Base-by-base conservation (phyloP, 768 basidiomycete species). In the Boletus coccyginus region DNA sequence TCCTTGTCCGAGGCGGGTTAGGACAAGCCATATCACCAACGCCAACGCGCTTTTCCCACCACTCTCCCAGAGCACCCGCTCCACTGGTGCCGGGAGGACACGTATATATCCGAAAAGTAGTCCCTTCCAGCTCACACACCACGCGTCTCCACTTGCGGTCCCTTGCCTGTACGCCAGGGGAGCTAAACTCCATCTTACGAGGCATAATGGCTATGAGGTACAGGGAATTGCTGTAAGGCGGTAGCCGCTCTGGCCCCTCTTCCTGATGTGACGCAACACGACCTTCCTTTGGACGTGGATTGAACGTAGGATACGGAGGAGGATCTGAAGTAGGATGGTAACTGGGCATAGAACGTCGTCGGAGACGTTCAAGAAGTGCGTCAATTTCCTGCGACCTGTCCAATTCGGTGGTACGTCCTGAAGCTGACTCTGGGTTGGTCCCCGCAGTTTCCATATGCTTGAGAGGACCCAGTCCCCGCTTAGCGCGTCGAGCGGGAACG, bases 121-220 rank as follows among this genome's bases (percentile, higher is more conserved):
- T 98, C 45, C 97, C 97, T 66, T 97, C 92, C 29, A 99, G 74
- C 64, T 95, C 90, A 67, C 92, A 91, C 61, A 94, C 79, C 49
- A 89, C 85, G 48, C 90, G 78, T 57, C 90, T 82, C 97, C 97
- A 99, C 66, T 93, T 92, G 45, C 97, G 78, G 68, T 98, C 95
- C 67, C 79, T 83, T 8, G 95, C 87, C 70, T 96, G 92, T 3
- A 92, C 77, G 8, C 94, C 94, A 0, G 94, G 93, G 12, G 80
- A 72, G 5, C 74, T 76, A 67, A 99, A 98, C 77, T 99, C 97
- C 85, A 94, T 83, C 78, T 99, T 99, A 46, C 91, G 84, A 2
- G 89, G 88, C 76, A 99, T 82, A 52, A 86, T 79, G 4, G 87
- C 92, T 36, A 83, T 80, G 63, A 98, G 83, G 65, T 91, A 86